Evolutionary conservation across 1,284 basidiomycete species (phyloP), one percentile per base, ranked within the genome.

Genomic region (Anthracocystis setariae): DNA sequence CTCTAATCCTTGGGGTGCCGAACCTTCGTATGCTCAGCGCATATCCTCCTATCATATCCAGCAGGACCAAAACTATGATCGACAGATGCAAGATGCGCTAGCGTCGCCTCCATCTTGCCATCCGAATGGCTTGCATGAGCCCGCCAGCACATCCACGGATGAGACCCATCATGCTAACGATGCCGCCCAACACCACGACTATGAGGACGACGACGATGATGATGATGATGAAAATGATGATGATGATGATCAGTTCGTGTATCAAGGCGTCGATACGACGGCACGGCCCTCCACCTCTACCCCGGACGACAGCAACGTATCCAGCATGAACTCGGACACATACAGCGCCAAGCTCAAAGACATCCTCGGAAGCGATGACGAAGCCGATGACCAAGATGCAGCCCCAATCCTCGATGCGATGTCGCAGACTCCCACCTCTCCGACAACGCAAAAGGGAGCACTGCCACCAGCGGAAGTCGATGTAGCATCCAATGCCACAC

Each of bases 221-320:
- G 88, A 87, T 43, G n/a, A n/a, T n/a, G n/a, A n/a, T n/a, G n/a
- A n/a, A n/a, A 87, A 87, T 9, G 86, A 87, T 17, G 81, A 80
- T 2, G 86, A 87, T 8, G 89, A 88, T 9, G 88, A 87, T 43
- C 87, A 84, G 1, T 92, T 92, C 73, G 70, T 91, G 40, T 92
- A 92, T 76, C 85, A 86, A 21, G 91, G 90, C 17, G 84, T 88
- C 29, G 91, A 92, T 21, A 49, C 44, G 5, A 29, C 42, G 39
- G 49, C 24, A 4, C 56, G 39, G 17, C 39, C 20, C 32, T 56
- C 43, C 21, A 40, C 45, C 3, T 45, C 38, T 1, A 53, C 51
- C 17, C 56, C 52, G 7, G 65, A 60, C 44, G 65, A 62, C 46
- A 62, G 50, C 46, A 58, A 13, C 32, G 50, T 23, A 8, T 67